Evolutionary conservation across 2,329 filamentous ascomycete genomes (phyloP).

Genomic region (Lachnellula cervina): DNA sequence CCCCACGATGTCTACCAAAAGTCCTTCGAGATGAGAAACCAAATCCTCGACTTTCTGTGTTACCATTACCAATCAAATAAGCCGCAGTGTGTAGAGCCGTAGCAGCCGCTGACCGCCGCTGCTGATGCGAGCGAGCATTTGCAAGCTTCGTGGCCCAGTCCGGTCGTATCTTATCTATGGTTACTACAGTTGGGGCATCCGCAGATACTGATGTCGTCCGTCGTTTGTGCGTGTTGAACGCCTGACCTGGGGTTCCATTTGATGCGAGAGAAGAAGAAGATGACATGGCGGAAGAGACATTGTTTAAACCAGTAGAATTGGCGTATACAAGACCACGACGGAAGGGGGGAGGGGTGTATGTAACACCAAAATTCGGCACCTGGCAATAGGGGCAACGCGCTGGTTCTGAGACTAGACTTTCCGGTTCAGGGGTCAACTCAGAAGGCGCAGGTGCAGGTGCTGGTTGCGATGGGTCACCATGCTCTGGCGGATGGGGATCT

Average conservation of each 20-base stretch:
- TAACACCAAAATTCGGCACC: slow-evolving; percentile 93
- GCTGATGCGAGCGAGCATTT: slow-evolving; percentile 76
- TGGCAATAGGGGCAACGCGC: slow-evolving; percentile 93
- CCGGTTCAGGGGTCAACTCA: slow-evolving; percentile 36
- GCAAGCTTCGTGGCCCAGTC: slow-evolving; percentile 92
- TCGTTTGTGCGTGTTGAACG: slow-evolving; percentile 37
- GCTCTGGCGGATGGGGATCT: slow-evolving; percentile 84
- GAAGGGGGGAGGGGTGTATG: slow-evolving; percentile 85
- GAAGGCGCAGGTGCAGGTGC: slow-evolving; percentile 33
- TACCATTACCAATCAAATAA: slow-evolving; percentile 70
- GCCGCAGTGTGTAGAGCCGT: slow-evolving; percentile 92
- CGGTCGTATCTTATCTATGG: slow-evolving; percentile 85
- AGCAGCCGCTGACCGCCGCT: slow-evolving; percentile 82
- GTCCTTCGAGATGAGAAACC: slow-evolving; percentile 26
- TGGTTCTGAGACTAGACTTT: slow-evolving; percentile 81
- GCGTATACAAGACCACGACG: slow-evolving; percentile 74
- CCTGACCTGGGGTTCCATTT: slow-evolving; percentile 26
- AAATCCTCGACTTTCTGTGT: slow-evolving; percentile 27
- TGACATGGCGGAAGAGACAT: slow-evolving; percentile 68
- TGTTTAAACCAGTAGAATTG: slow-evolving; percentile 47
- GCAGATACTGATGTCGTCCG: slow-evolving; percentile 71
- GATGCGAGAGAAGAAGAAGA: slow-evolving; percentile 77
- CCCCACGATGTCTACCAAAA: slow-evolving; percentile 28
- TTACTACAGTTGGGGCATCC: slow-evolving; percentile 78
- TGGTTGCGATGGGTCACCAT: slow-evolving; percentile 36